Conservation (phyloP, 305 asterid genomes). For the Lippia alba region DNA sequence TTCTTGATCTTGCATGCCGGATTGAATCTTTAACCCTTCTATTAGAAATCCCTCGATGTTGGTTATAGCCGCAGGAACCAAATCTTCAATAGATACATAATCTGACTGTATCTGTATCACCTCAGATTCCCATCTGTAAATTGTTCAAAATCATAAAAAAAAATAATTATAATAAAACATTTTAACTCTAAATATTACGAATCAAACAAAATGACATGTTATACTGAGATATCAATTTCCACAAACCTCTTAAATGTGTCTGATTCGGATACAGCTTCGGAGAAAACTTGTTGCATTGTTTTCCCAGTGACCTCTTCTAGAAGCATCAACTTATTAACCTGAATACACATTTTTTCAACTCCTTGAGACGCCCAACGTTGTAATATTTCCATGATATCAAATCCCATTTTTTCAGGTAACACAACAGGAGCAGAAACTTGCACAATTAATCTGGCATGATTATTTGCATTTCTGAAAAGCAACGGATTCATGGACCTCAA, state of each 20-base stretch:
- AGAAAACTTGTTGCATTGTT: constrained; percentile 59
- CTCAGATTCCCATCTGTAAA: constrained; percentile 43
- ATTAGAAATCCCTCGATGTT: constrained; percentile 70
- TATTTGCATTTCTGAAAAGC: constrained; percentile 65
- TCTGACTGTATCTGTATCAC: constrained; percentile 46
- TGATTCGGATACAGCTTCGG: constrained; percentile 48
- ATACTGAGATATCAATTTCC: constrained; percentile 5
- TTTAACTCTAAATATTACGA: constrained; percentile 4
- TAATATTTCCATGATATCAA: constrained; percentile 58
- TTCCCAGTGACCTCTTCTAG: constrained; percentile 82
- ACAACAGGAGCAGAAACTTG: constrained; percentile 77
- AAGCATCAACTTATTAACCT: constrained; percentile 67
- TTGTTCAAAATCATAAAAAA: constrained; percentile 27
- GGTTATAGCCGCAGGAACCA: constrained; percentile 63
- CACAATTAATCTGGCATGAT: constrained; percentile 71
- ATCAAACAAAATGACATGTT: constrained; percentile 11
- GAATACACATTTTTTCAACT: constrained; percentile 61
- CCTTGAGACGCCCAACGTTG: constrained; percentile 75
- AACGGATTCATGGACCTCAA: constrained; percentile 76
- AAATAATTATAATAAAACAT: constrained; percentile 26
- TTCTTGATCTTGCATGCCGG: constrained; percentile 66
- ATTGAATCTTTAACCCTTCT: constrained; percentile 84
- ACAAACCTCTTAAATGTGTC: constrained; percentile 57
- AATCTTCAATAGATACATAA: constrained; percentile 56
- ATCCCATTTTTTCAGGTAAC: constrained; percentile 73